A percentile compares a stretch with the other conserved stretches of the same genome.
Conservation (phyloP, 805 yeast species). For the Cyberlindnera mrakii region DNA sequence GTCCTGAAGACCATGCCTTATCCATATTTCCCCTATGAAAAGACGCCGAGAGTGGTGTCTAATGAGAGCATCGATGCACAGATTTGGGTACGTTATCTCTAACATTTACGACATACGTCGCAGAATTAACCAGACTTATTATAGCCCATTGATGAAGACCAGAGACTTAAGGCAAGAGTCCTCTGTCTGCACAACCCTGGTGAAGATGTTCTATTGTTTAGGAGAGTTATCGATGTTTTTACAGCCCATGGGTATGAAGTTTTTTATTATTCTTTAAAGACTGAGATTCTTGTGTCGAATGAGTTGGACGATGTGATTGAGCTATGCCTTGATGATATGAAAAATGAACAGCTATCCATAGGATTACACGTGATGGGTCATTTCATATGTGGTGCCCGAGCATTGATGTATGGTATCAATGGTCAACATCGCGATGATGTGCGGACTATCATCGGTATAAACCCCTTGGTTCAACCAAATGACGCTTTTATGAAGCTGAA, state of each 20-base stretch:
- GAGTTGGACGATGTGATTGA: conserved; percentile 15
- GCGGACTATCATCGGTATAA: conserved; percentile 12
- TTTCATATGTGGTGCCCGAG: conserved; percentile 13
- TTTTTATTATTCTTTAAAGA: conserved; percentile 4
- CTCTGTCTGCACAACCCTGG: conserved; percentile 17
- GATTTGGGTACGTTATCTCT: conserved; percentile 21
- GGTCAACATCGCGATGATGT: conserved; percentile 12
- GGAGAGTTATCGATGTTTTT: conserved; percentile 12
- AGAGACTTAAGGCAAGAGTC: conserved; percentile 13
- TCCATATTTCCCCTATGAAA: conserved; percentile 13
- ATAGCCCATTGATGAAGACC: conserved; percentile 13
- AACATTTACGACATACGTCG: conserved; percentile 3
- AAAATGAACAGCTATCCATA: neutral
- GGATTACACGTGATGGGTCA: conserved; percentile 14
- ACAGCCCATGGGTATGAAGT: conserved; percentile 16
- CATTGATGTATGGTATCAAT: conserved; percentile 14
- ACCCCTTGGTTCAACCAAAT: conserved; percentile 15
- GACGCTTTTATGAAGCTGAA: neutral
- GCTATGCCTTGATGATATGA: conserved; percentile 16
- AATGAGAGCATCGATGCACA: conserved; percentile 23
- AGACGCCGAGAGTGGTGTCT: conserved; percentile 12
- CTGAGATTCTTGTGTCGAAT: conserved; percentile 5
- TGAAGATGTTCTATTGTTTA: conserved; percentile 12
- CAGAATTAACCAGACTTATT: conserved; percentile 7
- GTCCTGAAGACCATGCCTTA: conserved; percentile 1